Base-by-base conservation (phyloP, 208 protist species). In the Trypanosoma boissoni region DNA sequence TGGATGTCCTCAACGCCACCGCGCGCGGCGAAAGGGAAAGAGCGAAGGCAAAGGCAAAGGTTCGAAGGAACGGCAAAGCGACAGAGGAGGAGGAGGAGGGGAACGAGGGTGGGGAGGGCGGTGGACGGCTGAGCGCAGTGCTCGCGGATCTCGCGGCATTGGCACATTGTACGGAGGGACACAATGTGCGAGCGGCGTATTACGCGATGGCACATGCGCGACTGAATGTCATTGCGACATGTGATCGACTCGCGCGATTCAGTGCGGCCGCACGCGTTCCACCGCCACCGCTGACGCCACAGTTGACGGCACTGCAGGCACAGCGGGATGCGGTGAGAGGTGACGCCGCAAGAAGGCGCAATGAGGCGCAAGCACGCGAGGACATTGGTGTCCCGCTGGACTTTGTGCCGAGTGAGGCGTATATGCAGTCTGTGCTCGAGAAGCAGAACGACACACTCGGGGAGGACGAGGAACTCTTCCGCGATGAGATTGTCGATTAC, bases 131-230 rank as follows among this genome's bases (percentile, higher is more conserved):
- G 34, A 42, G 26, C 39, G 37, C 34, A 14, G 34, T 69, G 12
- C 27, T 69, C 18, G 64, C 55, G 2, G 54, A 61, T 36, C 46
- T 69, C 36, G 51, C 54, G 4, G 64, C 64, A 20, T 48, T 69
- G 16, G 45, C 31, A 4, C 61, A 69, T 39, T 62, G 55, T 24
- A 53, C 55, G 12, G 9, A n/a, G 14, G 64, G 58, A 20, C 41
- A 39, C 18, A 74, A 79, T 0, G 58, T 94, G 3, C 59, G 82
- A 56, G 48, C 80, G 9, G 55, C 54, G 12, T 94, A 80, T 49
- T 94, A 83, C 73, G 65, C 75, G 12, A 90, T 94, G 87, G 81
- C 90, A 34, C 86, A 94, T 64, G 83, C 87, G 3, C 77, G 87
- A 1, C 65, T 94, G 16, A 81, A 81, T 28, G 71, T 91, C 20